Percentiles rank a stretch among this genome's conserved stretches.
Evolutionary conservation across 2,329 filamentous ascomycete species (phyloP).

Genomic region (Exophiala mesophila): DNA sequence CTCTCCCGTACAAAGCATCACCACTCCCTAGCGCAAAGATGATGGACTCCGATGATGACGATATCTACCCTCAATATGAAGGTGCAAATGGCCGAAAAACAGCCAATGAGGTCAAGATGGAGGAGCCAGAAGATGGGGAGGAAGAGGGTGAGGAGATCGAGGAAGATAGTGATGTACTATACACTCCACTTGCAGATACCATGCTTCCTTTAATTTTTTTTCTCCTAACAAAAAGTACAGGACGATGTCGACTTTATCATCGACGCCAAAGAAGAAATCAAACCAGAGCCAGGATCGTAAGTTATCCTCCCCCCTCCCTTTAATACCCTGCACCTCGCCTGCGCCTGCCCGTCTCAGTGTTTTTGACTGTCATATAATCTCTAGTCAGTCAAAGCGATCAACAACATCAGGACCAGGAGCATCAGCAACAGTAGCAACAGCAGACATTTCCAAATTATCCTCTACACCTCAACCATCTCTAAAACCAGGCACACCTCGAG

Average conservation of each 20-base stretch:
- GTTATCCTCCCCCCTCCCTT: too few species aligned
- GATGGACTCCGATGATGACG: conserved; percentile 26
- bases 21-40: conserved; percentile 16
- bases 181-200: too few species aligned
- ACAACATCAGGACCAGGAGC: too few species aligned
- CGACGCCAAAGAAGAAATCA: conserved; percentile 41
- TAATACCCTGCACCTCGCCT: neutral
- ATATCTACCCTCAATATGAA: conserved; percentile 22
- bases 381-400: conserved; percentile 16
- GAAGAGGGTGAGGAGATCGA: conserved; percentile 27
- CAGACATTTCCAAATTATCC: conserved; percentile 34
- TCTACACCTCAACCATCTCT: conserved; percentile 33
- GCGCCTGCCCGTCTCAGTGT: neutral
- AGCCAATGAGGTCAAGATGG: conserved; percentile 27
- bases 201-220: too few species aligned
- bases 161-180: conserved; percentile 35
- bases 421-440: conserved; percentile 34
- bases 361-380: neutral
- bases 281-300: conserved; percentile 35
- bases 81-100: conserved; percentile 10
- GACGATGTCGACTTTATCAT: conserved; percentile 49
- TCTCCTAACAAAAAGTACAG: conserved; percentile 35
- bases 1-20: too few species aligned
- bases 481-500: conserved; percentile 21
- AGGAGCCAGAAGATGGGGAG: conserved; percentile 27